Evolutionary conservation across 305 asterid species (phyloP).

Genomic region (Petunia hybrid): DNA sequence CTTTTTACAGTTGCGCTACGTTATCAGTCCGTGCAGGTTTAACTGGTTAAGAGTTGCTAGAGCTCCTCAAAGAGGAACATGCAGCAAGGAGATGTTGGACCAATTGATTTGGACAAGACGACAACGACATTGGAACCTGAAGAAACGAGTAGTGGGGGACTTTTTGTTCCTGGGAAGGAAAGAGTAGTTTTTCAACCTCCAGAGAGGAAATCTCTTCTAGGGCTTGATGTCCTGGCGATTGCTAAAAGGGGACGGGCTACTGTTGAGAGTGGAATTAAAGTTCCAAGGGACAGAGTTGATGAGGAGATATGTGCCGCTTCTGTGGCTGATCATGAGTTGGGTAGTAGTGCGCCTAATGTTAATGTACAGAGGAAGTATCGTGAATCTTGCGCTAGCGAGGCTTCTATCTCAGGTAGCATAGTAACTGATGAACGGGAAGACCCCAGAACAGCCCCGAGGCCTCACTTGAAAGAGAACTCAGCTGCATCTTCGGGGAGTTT

Average conservation of each 20-base stretch:
- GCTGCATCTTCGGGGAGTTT: neutral
- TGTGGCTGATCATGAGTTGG: conserved; percentile 59
- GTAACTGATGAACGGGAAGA: conserved; percentile 54
- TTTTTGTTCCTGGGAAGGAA: conserved; percentile 68
- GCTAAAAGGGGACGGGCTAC: conserved; percentile 60
- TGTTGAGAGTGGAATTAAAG: conserved; percentile 62
- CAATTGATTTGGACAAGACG: conserved; percentile 55
- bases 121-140: conserved; percentile 73
- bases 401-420: conserved; percentile 67
- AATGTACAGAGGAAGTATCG: conserved; percentile 65
- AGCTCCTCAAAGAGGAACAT: conserved; percentile 24
- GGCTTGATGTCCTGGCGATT: conserved; percentile 79
- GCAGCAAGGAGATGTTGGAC: conserved; percentile 41
- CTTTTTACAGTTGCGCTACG: too few species aligned
- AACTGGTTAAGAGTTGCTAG: neutral
- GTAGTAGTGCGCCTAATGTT: conserved; percentile 42
- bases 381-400: conserved; percentile 54
- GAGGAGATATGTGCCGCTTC: conserved; percentile 58
- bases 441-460: conserved; percentile 44
- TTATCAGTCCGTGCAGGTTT: neutral
- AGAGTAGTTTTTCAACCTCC: conserved; percentile 65
- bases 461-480: conserved; percentile 44
- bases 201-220: conserved; percentile 75
- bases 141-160: conserved; percentile 61
- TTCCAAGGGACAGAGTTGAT: conserved; percentile 72